Conservation (phyloP, 352 stramenopile species). For the Globisporangium parvum region DNA sequence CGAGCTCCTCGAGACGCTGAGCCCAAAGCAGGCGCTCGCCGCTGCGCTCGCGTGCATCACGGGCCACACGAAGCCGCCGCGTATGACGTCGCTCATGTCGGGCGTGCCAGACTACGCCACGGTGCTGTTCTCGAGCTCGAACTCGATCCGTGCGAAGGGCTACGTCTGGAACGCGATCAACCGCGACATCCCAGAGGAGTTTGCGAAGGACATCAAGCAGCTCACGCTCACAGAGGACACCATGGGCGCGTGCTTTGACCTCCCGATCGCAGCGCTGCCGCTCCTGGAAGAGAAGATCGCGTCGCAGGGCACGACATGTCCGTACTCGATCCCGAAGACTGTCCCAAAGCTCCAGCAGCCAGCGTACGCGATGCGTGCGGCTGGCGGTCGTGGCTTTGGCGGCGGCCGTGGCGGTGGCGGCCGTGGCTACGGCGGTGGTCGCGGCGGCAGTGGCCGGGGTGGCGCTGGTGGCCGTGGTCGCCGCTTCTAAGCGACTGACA, state of each 20-base stretch:
- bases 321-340: slow-evolving; percentile 75
- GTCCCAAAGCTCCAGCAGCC: slow-evolving; percentile 75
- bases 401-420: slow-evolving; percentile 29
- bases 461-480: background rate
- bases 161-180: slow-evolving; percentile 92
- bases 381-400: slow-evolving; percentile 25
- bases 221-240: slow-evolving; percentile 86
- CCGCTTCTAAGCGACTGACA: background rate
- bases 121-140: slow-evolving; percentile 78
- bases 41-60: slow-evolving; percentile 86
- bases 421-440: slow-evolving; percentile 6
- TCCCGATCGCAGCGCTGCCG: slow-evolving; percentile 61
- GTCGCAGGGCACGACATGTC: slow-evolving; percentile 37
- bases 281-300: slow-evolving; percentile 76
- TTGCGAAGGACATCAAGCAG: slow-evolving; percentile 82
- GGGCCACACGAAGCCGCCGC: slow-evolving; percentile 81
- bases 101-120: slow-evolving; percentile 89
- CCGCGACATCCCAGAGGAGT: slow-evolving; percentile 72
- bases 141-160: slow-evolving; percentile 79
- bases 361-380: slow-evolving; percentile 40
- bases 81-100: slow-evolving; percentile 83
- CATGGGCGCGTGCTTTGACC: slow-evolving; percentile 89
- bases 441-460: slow-evolving; percentile 14
- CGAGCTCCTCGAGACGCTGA: slow-evolving; percentile 57
- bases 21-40: slow-evolving; percentile 60